Percentiles rank a stretch among this genome's conserved stretches.
Conservation (phyloP, 371 early-diverging fungal genomes). For the Actinomucor elegans region DNA sequence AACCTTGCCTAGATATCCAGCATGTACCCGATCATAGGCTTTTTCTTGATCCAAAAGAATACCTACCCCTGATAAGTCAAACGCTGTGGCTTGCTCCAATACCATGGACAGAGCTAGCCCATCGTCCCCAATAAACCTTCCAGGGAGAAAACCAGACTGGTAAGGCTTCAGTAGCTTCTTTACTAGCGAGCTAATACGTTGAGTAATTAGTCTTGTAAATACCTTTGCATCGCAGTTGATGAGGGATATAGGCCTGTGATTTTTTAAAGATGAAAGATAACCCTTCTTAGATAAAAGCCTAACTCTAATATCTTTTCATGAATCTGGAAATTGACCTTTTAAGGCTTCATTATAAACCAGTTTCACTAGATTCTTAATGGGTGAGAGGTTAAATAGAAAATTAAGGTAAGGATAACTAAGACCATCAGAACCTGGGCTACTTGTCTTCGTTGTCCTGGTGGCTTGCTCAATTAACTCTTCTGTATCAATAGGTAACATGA, state of each 20-base stretch:
- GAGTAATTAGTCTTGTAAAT: constrained; percentile 17
- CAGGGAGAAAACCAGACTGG: constrained; percentile 22
- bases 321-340: neutral
- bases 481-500: too few species aligned
- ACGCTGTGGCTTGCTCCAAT: too few species aligned
- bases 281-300: constrained; percentile 12
- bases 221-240: constrained; percentile 23
- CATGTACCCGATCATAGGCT: constrained; percentile 19
- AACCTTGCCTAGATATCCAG: constrained; percentile 3
- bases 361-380: too few species aligned
- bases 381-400: too few species aligned
- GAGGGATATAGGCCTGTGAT: constrained; percentile 24
- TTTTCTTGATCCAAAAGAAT: constrained; percentile 22
- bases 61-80: neutral
- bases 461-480: too few species aligned
- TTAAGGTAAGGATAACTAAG: too few species aligned
- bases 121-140: constrained; percentile 18
- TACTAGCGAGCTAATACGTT: too few species aligned
- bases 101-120: constrained; percentile 1
- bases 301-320: constrained; percentile 1
- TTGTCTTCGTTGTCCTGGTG: too few species aligned
- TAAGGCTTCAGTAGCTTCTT: too few species aligned
- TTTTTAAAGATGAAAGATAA: constrained; percentile 2
- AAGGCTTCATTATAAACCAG: constrained; percentile 7
- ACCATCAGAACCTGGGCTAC: too few species aligned